phyloP scores from a whole-genome alignment of 768 basidiomycete genomes.

The Suillus decipiens region DNA sequence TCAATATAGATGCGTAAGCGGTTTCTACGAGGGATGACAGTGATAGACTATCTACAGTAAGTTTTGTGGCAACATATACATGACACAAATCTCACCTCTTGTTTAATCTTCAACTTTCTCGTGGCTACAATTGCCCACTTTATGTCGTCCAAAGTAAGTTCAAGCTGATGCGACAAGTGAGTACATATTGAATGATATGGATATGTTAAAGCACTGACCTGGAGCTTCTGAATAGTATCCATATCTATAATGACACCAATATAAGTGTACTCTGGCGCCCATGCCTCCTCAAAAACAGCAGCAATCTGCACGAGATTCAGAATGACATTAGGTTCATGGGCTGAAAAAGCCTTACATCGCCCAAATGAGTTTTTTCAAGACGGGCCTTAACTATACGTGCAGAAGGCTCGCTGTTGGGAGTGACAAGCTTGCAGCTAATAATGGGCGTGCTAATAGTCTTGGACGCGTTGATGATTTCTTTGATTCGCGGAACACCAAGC shows the following conservation, averaged over 20 bases:
- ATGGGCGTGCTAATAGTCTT: slow-evolving; percentile 97
- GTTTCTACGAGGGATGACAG: slow-evolving; percentile 70
- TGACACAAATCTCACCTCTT: slow-evolving; percentile 51
- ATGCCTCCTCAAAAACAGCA: slow-evolving; percentile 91
- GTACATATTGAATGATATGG: background rate
- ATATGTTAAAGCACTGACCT: slow-evolving; percentile 46
- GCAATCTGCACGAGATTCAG: slow-evolving; percentile 62
- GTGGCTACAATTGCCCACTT: slow-evolving; percentile 87
- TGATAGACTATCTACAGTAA: slow-evolving; percentile 57
- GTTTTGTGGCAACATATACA: background rate
- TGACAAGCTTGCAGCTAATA: slow-evolving; percentile 93
- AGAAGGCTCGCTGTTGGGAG: slow-evolving; percentile 83
- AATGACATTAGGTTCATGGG: background rate
- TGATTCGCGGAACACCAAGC: slow-evolving; percentile 98
- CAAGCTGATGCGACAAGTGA: slow-evolving; percentile 55
- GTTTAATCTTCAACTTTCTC: slow-evolving; percentile 91
- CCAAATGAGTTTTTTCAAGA: slow-evolving; percentile 90
- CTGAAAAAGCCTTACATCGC: slow-evolving; percentile 64
- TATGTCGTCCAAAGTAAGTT: slow-evolving; percentile 89
- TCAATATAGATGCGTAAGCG: slow-evolving; percentile 82
- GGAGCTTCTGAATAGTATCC: slow-evolving; percentile 85
- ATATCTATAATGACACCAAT: slow-evolving; percentile 91
- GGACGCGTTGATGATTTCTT: slow-evolving; percentile 99
- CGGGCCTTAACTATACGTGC: slow-evolving; percentile 97
- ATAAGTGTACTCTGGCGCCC: slow-evolving; percentile 91